phyloP scores from a whole-genome alignment of 169 alveolate species.

The Plasmodium gaboni region DNA sequence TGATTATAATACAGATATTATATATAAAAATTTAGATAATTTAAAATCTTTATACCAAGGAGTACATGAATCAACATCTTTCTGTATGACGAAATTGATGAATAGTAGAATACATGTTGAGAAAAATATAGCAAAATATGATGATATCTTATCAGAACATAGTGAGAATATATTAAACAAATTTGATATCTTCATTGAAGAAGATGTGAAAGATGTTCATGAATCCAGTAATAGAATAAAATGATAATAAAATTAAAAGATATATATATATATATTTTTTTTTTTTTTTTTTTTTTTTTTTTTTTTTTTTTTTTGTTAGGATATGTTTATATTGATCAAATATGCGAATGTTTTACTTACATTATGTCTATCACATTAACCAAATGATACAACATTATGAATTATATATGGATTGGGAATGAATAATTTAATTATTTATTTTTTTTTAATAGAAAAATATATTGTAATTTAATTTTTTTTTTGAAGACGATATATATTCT shows the following conservation, averaged over 20 bases:
- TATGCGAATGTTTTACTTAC: constrained; percentile 61
- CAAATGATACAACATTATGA: neutral
- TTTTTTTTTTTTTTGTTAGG: constrained; percentile 15
- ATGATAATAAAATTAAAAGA: neutral
- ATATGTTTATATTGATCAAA: constrained; percentile 12
- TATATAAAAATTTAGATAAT: constrained; percentile 19
- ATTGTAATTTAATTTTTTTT: too few relatives aligned
- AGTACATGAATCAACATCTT: constrained; percentile 24
- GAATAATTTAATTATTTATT: too few relatives aligned
- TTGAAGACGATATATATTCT: too few relatives aligned
- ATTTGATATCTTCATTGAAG: constrained; percentile 39
- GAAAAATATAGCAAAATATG: constrained; percentile 46
- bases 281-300: neutral
- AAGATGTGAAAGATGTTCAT: neutral
- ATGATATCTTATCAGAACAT: constrained; percentile 48
- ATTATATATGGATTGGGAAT: too few relatives aligned
- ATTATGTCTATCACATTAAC: constrained; percentile 49
- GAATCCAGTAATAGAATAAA: constrained; percentile 7
- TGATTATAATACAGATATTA: constrained; percentile 6
- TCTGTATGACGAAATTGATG: constrained; percentile 34
- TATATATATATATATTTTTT: neutral
- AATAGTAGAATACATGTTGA: constrained; percentile 13
- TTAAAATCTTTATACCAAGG: constrained; percentile 40
- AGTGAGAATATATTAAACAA: constrained; percentile 32
- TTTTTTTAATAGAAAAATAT: too few relatives aligned